These are phyloP conservation scores for Chaetomium olivaceum DNA, from an alignment of 2,329 filamentous ascomycete species.

Conservation along the genomic window DNA sequence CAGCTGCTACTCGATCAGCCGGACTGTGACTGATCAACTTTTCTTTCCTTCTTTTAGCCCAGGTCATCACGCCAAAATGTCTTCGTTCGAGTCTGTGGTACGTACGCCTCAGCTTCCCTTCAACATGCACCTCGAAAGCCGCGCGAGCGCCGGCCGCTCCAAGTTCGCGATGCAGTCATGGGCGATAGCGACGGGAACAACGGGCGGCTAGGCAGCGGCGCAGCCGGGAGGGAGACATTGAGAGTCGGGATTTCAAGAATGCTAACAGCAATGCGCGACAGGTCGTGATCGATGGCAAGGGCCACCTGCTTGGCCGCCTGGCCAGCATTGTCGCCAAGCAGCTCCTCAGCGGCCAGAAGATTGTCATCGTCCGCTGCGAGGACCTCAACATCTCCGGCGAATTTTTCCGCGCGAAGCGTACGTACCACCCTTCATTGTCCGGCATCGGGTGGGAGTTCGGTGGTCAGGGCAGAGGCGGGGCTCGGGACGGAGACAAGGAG, in stretches of 20 bases:
- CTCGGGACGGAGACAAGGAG: not conserved
- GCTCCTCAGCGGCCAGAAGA: constrained; percentile 98
- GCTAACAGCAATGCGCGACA: constrained; percentile 47
- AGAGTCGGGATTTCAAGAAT: constrained; percentile 19
- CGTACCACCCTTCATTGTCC: constrained; percentile 51
- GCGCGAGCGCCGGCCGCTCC: constrained; percentile 12
- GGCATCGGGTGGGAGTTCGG: not conserved
- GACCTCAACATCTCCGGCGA: constrained; percentile 99
- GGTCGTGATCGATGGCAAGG: constrained; percentile 99
- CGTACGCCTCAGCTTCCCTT: constrained; percentile 20
- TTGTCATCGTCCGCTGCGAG: constrained; percentile 98
- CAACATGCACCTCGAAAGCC: constrained; percentile 17
- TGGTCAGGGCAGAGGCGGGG: not conserved
- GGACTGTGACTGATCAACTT: constrained; percentile 36
- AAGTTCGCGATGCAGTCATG: constrained; percentile 20
- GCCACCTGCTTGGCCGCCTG: constrained; percentile 98
- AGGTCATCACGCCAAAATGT: constrained; percentile 37
- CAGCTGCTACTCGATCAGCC: constrained; percentile 35
- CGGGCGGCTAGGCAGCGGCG: constrained; percentile 1
- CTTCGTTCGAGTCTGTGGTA: constrained; percentile 38
- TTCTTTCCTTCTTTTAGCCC: constrained; percentile 31
- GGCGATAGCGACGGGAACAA: constrained; percentile 6
- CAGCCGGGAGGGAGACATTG: not conserved
- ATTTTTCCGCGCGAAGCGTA: constrained; percentile 99
- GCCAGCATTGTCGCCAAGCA: constrained; percentile 98